Conservation (phyloP, 2,329 filamentous ascomycete genomes). For the Kalaharituber pfeilii region DNA sequence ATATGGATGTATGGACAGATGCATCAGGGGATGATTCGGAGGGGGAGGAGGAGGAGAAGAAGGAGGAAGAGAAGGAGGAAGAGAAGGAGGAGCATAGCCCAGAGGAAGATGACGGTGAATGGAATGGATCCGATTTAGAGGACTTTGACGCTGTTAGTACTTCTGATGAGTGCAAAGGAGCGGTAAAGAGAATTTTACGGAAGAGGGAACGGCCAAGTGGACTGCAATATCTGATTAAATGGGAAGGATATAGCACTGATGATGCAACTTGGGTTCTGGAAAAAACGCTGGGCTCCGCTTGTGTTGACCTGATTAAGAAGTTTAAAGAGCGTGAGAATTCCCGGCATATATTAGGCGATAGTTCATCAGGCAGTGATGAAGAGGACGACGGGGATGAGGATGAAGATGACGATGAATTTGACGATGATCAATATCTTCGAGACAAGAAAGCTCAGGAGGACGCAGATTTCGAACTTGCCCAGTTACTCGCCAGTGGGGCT, state of each 20-base stretch:
- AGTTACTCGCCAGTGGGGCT: neutral
- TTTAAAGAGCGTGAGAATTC: constrained; percentile 24
- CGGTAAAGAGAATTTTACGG: constrained; percentile 30
- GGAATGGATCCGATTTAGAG: constrained; percentile 31
- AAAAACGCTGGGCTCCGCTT: constrained; percentile 24
- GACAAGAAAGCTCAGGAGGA: constrained; percentile 20
- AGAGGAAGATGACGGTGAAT: constrained; percentile 21
- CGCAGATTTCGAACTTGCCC: neutral
- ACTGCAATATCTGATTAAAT: constrained; percentile 37
- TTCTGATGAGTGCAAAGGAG: constrained; percentile 31
- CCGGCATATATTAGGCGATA: constrained; percentile 25
- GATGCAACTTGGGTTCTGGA: constrained; percentile 35
- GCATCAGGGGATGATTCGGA: constrained; percentile 12
- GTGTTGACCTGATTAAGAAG: constrained; percentile 18
- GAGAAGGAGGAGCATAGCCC: constrained; percentile 33
- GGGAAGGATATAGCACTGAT: constrained; percentile 29
- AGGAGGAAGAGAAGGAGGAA: constrained; percentile 28
- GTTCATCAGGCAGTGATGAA: constrained; percentile 20
- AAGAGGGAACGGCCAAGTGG: constrained; percentile 32
- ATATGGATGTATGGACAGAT: constrained; percentile 28
- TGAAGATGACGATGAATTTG: constrained; percentile 25
- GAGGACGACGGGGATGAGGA: constrained; percentile 20
- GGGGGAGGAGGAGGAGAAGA: constrained; percentile 3
- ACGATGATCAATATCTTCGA: constrained; percentile 20
- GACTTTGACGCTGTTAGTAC: constrained; percentile 36